Evolutionary conservation across 495 filamentous ascomycete species (phyloP).

Genomic region (Podospora fimiseda): DNA sequence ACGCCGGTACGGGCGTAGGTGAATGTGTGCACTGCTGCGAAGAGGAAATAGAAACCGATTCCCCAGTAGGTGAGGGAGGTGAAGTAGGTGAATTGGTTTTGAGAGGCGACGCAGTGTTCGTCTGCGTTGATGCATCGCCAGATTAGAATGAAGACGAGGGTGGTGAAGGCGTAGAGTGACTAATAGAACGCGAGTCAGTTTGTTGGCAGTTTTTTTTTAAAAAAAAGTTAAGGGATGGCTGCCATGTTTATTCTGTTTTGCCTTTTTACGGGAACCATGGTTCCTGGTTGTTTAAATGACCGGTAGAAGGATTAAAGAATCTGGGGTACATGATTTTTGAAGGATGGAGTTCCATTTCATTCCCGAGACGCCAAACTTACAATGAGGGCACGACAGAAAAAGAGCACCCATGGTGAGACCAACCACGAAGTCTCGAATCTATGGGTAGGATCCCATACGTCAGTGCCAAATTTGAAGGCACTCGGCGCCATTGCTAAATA

Average conservation of each 20-base stretch:
- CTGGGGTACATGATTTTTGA: too few relatives aligned
- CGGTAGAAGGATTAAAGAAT: too few relatives aligned
- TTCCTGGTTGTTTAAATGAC: too few relatives aligned
- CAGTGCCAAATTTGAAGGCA: constrained; percentile 36
- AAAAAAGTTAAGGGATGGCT: too few relatives aligned
- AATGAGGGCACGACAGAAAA: constrained; percentile 51
- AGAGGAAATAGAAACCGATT: constrained; percentile 67
- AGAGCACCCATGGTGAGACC: constrained; percentile 57
- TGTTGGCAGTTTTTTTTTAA: neutral
- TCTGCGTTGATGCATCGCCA: constrained; percentile 40
- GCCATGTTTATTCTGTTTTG: too few relatives aligned
- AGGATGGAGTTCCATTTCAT: too few relatives aligned
- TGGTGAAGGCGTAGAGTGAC: constrained; percentile 65
- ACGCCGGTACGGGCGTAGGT: constrained; percentile 51
- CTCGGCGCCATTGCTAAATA: constrained; percentile 6
- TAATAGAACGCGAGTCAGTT: constrained; percentile 13
- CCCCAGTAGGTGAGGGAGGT: constrained; percentile 76
- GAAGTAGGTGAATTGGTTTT: constrained; percentile 67
- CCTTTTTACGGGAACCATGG: too few relatives aligned
- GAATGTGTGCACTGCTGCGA: constrained; percentile 58
- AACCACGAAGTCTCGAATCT: constrained; percentile 74
- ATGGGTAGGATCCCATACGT: constrained; percentile 51
- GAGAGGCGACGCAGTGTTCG: constrained; percentile 25
- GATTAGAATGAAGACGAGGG: constrained; percentile 61
- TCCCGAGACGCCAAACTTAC: constrained; percentile 32